Base-by-base conservation (phyloP, 129 eudicot genomes). In the Chrysanthemum lavandulifolium region DNA sequence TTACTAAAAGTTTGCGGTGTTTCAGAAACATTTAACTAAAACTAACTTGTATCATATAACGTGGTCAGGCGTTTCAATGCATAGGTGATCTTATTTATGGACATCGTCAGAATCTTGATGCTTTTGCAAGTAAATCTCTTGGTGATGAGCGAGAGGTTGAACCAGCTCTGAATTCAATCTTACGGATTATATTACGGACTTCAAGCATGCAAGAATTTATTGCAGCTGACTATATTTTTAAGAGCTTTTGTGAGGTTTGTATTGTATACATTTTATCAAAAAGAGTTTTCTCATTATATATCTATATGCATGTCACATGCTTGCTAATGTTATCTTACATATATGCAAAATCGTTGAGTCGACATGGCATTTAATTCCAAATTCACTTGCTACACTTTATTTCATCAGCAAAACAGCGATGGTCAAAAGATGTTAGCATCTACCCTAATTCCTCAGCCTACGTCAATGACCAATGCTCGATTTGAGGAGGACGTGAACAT, bases 401-500 rank as follows among this genome's bases (percentile, higher is more conserved):
- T 70, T 71, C 29, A 56, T 59, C 86, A 94, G 98, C 81, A 84
- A 54, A 90, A 94, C 69, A 77, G 88, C 15, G 97, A 90, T 68
- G 97, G 97, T 66, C 97, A 94, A 75, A 81, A 40, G 18, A 86
- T 94, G 98, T 80, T 94, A 63, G 91, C 86, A 23, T 94, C 98
- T n/a, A 87, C 98, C 18, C 68, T 90, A 65, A 86, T 81, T 71
- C 97, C 97, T 73, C 97, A 90, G 67, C 98, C 96, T 68, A 83
- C 81, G 62, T 79, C 86, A 59, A 79, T 80, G 72, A 68, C 73
- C 74, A 83, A 84, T 86, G 88, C 91, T 65, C 84, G 81, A 61
- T 68, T 75, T 33, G 97, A 86, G 81, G 98, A 94, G 63, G 97
- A 94, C 69, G 87, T 90, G 47, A 80, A 88, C 85, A 88, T 87